Conservation (phyloP, 176 grass and related monocot species). For the Triticum urartu region DNA sequence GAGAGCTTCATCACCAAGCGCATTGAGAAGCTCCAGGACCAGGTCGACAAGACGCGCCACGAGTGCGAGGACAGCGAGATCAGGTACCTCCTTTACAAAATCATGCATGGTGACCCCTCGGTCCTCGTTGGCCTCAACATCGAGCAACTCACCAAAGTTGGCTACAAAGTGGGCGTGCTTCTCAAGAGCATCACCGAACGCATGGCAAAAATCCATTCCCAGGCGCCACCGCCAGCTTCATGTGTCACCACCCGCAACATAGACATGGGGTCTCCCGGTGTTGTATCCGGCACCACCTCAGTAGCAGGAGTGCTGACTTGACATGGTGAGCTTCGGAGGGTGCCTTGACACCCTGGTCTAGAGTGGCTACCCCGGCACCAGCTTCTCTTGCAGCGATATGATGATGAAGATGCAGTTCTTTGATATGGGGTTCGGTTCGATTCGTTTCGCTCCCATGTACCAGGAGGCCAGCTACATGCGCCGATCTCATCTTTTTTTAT, state of each 20-base stretch:
- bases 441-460: neutral
- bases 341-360: neutral
- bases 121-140: neutral
- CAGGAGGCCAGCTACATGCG: neutral
- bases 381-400: neutral
- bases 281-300: neutral
- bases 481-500: neutral
- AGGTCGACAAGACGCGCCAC: neutral
- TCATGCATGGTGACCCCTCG: neutral
- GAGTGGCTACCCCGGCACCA: too few species aligned
- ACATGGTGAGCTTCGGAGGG: too few species aligned
- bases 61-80: slow-evolving; percentile 10
- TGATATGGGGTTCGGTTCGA: neutral
- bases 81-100: slow-evolving; percentile 6
- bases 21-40: slow-evolving; percentile 11
- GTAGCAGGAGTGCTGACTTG: neutral
- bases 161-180: neutral
- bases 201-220: neutral
- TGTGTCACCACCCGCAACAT: neutral
- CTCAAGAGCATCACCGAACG: neutral
- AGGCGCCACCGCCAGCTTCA: neutral
- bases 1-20: slow-evolving; percentile 33
- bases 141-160: slow-evolving; percentile 24
- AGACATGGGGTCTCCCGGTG: too few species aligned
- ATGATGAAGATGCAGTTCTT: neutral